phyloP scores from a whole-genome alignment of 2,329 filamentous ascomycete genomes.

The Ophiostoma pallidulum region DNA sequence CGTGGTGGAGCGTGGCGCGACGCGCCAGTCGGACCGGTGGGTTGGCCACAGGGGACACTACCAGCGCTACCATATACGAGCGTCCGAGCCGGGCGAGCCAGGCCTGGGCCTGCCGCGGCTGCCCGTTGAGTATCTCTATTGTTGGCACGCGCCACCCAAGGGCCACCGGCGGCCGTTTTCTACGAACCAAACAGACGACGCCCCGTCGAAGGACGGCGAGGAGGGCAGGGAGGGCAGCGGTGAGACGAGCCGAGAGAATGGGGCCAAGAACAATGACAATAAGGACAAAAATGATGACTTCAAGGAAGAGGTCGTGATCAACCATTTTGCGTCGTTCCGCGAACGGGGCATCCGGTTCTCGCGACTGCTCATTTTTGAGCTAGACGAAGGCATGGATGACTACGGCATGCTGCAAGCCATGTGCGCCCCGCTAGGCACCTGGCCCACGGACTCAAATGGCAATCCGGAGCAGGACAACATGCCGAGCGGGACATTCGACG shows the following conservation, averaged over 20 bases:
- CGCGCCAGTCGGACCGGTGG: slow-evolving; percentile 7
- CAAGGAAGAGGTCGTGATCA: slow-evolving; percentile 17
- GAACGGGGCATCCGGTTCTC: slow-evolving; percentile 12
- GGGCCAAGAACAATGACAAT: not conserved
- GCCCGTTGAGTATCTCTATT: slow-evolving; percentile 8
- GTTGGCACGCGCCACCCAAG: slow-evolving; percentile 12
- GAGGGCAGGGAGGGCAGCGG: not conserved
- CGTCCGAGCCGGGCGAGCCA: not conserved
- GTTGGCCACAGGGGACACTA: slow-evolving; percentile 4
- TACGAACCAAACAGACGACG: not conserved
- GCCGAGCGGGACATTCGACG: no score
- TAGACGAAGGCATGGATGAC: not conserved
- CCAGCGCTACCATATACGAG: not conserved
- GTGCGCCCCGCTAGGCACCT: slow-evolving; percentile 7
- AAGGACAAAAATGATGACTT: not conserved
- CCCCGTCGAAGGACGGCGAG: not conserved
- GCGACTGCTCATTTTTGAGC: slow-evolving; percentile 14
- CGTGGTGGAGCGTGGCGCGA: slow-evolving; percentile 9
- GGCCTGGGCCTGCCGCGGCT: not conserved
- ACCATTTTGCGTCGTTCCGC: slow-evolving; percentile 6
- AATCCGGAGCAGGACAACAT: slow-evolving; percentile 4
- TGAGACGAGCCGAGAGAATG: not conserved
- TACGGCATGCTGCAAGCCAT: not conserved
- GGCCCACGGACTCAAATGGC: slow-evolving; percentile 10
- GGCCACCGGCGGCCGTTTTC: not conserved